These are phyloP conservation scores for Yamadazyma dushanensis DNA, from an alignment of 1,139 yeast species.

Conservation along the genomic window DNA sequence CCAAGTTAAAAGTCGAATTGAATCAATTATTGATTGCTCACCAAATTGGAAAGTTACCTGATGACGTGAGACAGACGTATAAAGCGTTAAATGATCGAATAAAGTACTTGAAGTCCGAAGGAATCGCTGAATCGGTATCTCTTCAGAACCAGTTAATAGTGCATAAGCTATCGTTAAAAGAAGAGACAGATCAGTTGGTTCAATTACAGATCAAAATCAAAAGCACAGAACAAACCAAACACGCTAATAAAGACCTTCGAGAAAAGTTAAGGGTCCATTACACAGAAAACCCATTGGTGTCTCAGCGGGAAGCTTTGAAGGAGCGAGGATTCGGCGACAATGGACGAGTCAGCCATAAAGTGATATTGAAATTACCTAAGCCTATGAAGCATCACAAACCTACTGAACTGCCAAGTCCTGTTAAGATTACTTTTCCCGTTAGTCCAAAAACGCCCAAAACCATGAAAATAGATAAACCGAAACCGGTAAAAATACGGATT, in stretches of 20 bases:
- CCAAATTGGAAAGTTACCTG: slow-evolving; percentile 6
- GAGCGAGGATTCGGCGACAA: slow-evolving; percentile 26
- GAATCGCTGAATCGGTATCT: slow-evolving; percentile 35
- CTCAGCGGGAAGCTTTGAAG: slow-evolving; percentile 41
- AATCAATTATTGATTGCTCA: slow-evolving; percentile 16
- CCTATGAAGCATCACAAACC: slow-evolving; percentile 4
- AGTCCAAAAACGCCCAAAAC: not conserved
- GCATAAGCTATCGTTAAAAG: slow-evolving; percentile 29
- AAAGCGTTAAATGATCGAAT: slow-evolving; percentile 13
- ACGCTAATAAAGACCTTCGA: slow-evolving; percentile 25
- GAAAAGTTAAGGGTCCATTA: slow-evolving; percentile 38
- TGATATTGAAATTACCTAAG: slow-evolving; percentile 29
- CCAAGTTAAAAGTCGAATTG: slow-evolving; percentile 22
- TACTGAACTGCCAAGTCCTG: slow-evolving; percentile 1
- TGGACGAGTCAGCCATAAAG: slow-evolving; percentile 17
- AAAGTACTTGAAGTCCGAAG: slow-evolving; percentile 22
- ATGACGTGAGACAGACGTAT: slow-evolving; percentile 15
- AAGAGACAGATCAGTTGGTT: slow-evolving; percentile 33
- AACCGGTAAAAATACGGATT: too few species aligned
- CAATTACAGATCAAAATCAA: slow-evolving; percentile 16
- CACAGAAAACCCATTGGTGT: slow-evolving; percentile 33
- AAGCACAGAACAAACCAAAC: slow-evolving; percentile 13
- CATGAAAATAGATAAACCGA: not conserved
- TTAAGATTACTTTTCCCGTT: not conserved
- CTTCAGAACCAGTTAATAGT: slow-evolving; percentile 35